Conservation (phyloP, 768 basidiomycete genomes). For the Tulasnella sp. region DNA sequence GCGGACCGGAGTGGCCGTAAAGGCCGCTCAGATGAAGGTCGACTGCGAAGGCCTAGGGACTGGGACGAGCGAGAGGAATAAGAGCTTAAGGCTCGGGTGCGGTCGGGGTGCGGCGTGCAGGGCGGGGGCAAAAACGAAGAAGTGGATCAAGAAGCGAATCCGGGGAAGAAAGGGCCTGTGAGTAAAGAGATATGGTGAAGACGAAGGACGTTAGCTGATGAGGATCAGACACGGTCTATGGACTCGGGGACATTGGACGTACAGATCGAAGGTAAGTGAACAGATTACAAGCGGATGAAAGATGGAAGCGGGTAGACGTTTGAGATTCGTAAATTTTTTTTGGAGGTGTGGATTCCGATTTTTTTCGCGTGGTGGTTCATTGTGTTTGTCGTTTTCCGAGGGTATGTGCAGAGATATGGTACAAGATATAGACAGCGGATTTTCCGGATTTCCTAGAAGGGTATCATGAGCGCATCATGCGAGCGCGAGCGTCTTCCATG, state of each 20-base stretch:
- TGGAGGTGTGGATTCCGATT: background rate
- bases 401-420: too few relatives aligned
- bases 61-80: background rate
- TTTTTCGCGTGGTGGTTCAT: background rate
- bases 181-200: background rate
- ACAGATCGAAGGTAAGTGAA: background rate
- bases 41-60: background rate
- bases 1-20: background rate
- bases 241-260: background rate
- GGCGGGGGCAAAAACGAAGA: background rate
- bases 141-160: background rate
- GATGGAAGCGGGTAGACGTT: too few relatives aligned
- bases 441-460: background rate
- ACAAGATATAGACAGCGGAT: too few relatives aligned
- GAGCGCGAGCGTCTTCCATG: constrained; percentile 2
- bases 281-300: background rate
- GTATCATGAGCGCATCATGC: background rate
- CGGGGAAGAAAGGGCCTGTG: background rate
- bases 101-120: background rate
- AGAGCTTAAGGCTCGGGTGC: background rate
- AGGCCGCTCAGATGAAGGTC: background rate
- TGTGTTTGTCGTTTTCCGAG: background rate
- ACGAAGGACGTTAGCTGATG: background rate
- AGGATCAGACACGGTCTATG: background rate
- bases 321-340: too few relatives aligned